Evolutionary conservation across 2,329 filamentous ascomycete species (phyloP).

Genomic region (Clonostachys rhizophaga): DNA sequence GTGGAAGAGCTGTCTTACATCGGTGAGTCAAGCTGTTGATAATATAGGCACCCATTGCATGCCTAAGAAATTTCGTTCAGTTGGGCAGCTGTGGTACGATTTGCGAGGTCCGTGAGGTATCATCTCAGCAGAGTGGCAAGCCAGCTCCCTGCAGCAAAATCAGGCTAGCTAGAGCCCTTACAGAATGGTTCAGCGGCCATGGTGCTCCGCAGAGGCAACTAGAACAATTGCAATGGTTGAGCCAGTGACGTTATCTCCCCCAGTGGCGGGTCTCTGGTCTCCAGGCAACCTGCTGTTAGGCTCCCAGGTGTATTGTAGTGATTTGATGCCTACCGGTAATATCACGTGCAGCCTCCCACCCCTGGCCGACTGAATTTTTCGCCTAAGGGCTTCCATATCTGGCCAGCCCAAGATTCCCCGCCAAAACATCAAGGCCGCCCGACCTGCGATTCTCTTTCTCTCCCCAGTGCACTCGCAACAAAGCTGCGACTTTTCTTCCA

Average conservation of each 20-base stretch:
- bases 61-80: too few species aligned
- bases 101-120: too few species aligned
- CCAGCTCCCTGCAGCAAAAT: too few species aligned
- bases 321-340: neutral
- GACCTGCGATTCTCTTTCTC: neutral
- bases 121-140: too few species aligned
- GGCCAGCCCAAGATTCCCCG: neutral
- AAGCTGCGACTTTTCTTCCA: neutral
- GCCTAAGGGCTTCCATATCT: conserved; percentile 26
- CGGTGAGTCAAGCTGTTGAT: too few species aligned
- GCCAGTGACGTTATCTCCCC: conserved; percentile 1
- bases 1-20: too few species aligned
- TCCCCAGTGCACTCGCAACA: neutral
- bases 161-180: too few species aligned
- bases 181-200: too few species aligned
- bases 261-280: neutral
- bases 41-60: too few species aligned
- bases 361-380: conserved; percentile 36
- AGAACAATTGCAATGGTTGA: too few species aligned
- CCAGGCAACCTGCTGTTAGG: neutral
- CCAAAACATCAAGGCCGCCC: neutral
- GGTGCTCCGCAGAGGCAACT: too few species aligned
- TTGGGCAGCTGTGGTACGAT: too few species aligned
- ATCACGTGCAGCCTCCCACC: conserved; percentile 10
- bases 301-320: neutral